Conservation (phyloP, 352 stramenopile species). For the Phytophthora melonis region DNA sequence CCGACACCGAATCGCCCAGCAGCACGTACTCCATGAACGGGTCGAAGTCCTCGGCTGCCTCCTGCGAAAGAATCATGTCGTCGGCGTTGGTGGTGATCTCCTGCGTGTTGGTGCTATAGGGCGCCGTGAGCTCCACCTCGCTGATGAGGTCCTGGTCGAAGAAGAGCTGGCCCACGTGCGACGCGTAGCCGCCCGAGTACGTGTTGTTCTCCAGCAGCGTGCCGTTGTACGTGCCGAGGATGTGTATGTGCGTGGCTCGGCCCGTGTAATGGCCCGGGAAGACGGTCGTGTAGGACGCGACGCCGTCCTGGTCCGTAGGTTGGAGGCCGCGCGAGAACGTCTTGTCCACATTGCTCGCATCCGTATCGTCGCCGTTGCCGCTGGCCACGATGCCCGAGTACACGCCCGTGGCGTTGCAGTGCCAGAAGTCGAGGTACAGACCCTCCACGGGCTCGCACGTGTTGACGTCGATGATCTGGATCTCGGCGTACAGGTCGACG, state of each 20-base stretch:
- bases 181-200: constrained; percentile 19
- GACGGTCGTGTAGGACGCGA: constrained; percentile 29
- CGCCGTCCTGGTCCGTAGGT: constrained; percentile 23
- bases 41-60: constrained; percentile 38
- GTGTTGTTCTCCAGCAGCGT: constrained; percentile 27
- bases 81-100: constrained; percentile 34
- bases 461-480: constrained; percentile 43
- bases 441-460: constrained; percentile 33
- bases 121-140: constrained; percentile 25
- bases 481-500: constrained; percentile 31
- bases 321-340: constrained; percentile 31
- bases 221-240: constrained; percentile 37
- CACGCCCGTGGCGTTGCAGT: constrained; percentile 38
- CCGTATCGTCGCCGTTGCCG: constrained; percentile 33
- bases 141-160: constrained; percentile 43
- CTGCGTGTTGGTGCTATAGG: constrained; percentile 41
- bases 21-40: constrained; percentile 48
- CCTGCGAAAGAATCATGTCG: constrained; percentile 39
- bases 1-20: constrained; percentile 37
- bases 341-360: constrained; percentile 31
- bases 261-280: constrained; percentile 38
- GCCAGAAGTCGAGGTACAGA: constrained; percentile 40
- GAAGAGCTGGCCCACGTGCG: constrained; percentile 32
- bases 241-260: constrained; percentile 35
- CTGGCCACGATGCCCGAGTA: constrained; percentile 37